phyloP scores from a whole-genome alignment of 208 protist genomes.

The Trypanosoma boissoni region DNA sequence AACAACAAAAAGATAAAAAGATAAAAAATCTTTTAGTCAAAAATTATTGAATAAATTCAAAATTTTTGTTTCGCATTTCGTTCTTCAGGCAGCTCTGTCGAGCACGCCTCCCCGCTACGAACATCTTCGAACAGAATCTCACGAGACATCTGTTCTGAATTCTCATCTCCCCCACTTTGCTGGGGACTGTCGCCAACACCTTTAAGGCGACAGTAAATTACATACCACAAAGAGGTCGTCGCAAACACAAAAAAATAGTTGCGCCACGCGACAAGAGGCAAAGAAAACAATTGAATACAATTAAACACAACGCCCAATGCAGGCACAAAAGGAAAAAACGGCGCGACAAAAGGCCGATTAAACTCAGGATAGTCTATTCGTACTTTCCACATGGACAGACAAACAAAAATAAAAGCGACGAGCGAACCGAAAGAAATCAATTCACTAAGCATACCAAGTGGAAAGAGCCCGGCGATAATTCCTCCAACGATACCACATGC shows the following conservation, averaged over 20 bases:
- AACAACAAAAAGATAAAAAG: not conserved
- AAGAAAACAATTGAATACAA: slow-evolving; percentile 25
- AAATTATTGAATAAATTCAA: too few species aligned
- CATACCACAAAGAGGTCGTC: slow-evolving; percentile 21
- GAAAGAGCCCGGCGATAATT: slow-evolving; percentile 30
- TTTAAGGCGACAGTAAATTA: slow-evolving; percentile 24
- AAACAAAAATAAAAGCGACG: slow-evolving; percentile 35
- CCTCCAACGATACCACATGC: slow-evolving; percentile 20
- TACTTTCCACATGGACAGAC: slow-evolving; percentile 31
- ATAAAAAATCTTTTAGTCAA: too few species aligned
- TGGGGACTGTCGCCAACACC: not conserved
- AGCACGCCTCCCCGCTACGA: not conserved
- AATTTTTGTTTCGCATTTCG: not conserved
- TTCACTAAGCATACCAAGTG: slow-evolving; percentile 34
- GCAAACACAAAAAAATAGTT: slow-evolving; percentile 26
- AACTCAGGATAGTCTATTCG: slow-evolving; percentile 24
- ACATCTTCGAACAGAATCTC: not conserved
- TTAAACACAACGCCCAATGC: slow-evolving; percentile 22
- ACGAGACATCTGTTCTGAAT: too few species aligned
- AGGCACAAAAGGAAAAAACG: slow-evolving; percentile 28
- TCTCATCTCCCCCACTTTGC: too few species aligned
- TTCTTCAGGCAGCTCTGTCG: not conserved
- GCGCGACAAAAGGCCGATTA: slow-evolving; percentile 28
- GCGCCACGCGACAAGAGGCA: slow-evolving; percentile 25
- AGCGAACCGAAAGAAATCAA: slow-evolving; percentile 46